Conservation (phyloP, 2,329 filamentous ascomycete genomes). For the Colletotrichum sp. region DNA sequence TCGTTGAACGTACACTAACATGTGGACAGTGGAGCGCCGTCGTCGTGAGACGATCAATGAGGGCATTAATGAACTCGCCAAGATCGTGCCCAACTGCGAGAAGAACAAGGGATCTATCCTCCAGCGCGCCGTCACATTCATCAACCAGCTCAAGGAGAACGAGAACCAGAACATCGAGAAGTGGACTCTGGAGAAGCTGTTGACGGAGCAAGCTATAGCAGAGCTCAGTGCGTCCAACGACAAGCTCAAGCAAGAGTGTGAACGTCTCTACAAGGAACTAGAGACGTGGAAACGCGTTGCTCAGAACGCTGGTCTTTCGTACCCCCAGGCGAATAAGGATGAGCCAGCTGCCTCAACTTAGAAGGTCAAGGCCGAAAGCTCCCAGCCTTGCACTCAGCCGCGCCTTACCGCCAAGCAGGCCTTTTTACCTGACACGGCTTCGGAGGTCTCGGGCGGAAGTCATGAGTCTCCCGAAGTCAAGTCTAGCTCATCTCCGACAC, state of each 20-base stretch:
- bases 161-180: slow-evolving; percentile 94
- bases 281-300: slow-evolving; percentile 79
- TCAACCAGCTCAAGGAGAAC: slow-evolving; percentile 92
- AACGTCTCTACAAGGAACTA: slow-evolving; percentile 77
- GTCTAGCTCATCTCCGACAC: background rate
- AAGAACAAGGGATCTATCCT: slow-evolving; percentile 99
- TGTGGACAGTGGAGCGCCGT: slow-evolving; percentile 81
- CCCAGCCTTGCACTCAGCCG: background rate
- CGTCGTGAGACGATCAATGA: slow-evolving; percentile 98
- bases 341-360: slow-evolving; percentile 20
- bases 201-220: slow-evolving; percentile 86
- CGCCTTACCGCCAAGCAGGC: background rate
- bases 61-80: slow-evolving; percentile 96
- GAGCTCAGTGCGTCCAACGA: slow-evolving; percentile 89
- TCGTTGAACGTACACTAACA: slow-evolving; percentile 25
- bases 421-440: background rate
- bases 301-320: slow-evolving; percentile 60
- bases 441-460: background rate
- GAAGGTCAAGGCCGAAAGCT: background rate
- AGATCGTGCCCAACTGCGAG: slow-evolving; percentile 96
- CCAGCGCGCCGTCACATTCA: slow-evolving; percentile 91
- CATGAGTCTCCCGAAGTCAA: background rate
- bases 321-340: slow-evolving; percentile 37
- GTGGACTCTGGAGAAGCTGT: slow-evolving; percentile 88
- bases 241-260: slow-evolving; percentile 82